These are phyloP conservation scores for Pseudogymnoascus destructans DNA, from an alignment of 2,329 filamentous ascomycete genomes.

Conservation along the genomic window DNA sequence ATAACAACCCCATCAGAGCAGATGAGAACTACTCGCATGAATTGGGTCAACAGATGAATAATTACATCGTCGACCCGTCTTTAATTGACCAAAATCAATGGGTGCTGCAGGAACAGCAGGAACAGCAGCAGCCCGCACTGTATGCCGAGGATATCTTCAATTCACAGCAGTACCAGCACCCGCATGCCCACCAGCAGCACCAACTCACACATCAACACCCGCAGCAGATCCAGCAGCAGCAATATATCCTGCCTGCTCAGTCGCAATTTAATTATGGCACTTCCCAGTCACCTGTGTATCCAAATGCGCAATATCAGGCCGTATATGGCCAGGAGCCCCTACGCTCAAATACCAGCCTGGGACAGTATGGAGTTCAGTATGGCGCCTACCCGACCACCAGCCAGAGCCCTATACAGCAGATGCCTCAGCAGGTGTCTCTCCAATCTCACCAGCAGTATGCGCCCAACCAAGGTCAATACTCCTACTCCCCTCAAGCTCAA, in stretches of 20 bases:
- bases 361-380: background rate
- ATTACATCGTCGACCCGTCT: background rate
- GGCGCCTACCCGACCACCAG: background rate
- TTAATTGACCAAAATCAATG: constrained; percentile 14
- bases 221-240: background rate
- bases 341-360: background rate
- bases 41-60: background rate
- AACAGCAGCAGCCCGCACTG: constrained; percentile 10
- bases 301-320: background rate
- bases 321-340: background rate
- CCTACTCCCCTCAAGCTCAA: background rate
- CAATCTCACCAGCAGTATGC: background rate
- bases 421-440: background rate
- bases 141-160: constrained; percentile 9
- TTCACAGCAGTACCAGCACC: constrained; percentile 1
- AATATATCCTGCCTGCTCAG: background rate
- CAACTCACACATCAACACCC: background rate
- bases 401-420: background rate
- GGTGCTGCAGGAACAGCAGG: constrained; percentile 5
- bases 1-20: background rate
- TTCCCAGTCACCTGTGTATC: background rate
- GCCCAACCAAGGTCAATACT: background rate
- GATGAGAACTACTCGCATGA: constrained; percentile 1
- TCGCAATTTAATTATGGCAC: background rate
- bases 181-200: background rate